Evolutionary conservation across 441 rosid species (phyloP).

Genomic region (Francoa sonchifolia): DNA sequence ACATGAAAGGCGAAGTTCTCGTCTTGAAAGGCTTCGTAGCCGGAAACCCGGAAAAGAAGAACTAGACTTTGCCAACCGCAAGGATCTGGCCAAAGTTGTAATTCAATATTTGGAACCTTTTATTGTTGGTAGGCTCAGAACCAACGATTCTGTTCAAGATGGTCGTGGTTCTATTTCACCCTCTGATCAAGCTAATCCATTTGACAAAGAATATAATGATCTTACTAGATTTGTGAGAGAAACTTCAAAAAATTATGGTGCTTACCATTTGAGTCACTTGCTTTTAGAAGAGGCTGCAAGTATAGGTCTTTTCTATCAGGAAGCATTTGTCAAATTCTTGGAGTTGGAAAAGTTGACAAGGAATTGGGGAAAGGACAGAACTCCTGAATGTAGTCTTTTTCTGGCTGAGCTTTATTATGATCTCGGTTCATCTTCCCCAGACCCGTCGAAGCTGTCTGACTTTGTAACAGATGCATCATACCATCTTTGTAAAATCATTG

Average conservation of each 20-base stretch:
- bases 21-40: slow-evolving; percentile 88
- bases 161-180: slow-evolving; percentile 25
- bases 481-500: slow-evolving; percentile 88
- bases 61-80: slow-evolving; percentile 40
- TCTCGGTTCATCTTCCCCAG: slow-evolving; percentile 44
- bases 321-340: slow-evolving; percentile 49
- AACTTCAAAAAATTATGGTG: slow-evolving; percentile 72
- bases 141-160: slow-evolving; percentile 23
- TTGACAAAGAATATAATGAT: slow-evolving; percentile 34
- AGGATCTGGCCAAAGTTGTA: slow-evolving; percentile 55
- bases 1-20: slow-evolving; percentile 94
- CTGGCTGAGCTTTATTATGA: slow-evolving; percentile 88
- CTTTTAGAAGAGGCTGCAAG: slow-evolving; percentile 62
- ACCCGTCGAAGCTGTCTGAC: slow-evolving; percentile 38
- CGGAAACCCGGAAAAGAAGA: slow-evolving; percentile 96
- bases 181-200: slow-evolving; percentile 26
- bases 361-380: slow-evolving; percentile 76
- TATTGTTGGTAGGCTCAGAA: slow-evolving; percentile 25
- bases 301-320: slow-evolving; percentile 29
- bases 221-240: slow-evolving; percentile 50
- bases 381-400: slow-evolving; percentile 81
- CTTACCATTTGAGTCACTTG: slow-evolving; percentile 85
- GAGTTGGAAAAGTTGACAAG: slow-evolving; percentile 86
- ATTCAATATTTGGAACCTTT: slow-evolving; percentile 71
- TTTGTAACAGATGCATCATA: slow-evolving; percentile 62